Evolutionary conservation across 352 stramenopile genomes (phyloP).

Genomic region (Pythium oligandrum): DNA sequence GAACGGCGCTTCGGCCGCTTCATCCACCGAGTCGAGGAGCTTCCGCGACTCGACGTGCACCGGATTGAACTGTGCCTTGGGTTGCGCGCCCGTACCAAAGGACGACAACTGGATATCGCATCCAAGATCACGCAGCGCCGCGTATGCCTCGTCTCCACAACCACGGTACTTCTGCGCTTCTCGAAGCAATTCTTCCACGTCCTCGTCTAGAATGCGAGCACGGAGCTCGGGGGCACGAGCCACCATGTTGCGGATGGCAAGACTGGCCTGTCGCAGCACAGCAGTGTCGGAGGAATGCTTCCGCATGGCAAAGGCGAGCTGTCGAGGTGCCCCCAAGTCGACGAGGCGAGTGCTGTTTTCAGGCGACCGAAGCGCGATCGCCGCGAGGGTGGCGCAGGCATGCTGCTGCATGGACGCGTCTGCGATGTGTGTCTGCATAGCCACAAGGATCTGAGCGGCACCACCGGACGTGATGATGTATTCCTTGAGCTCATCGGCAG

Average conservation of each 20-base stretch:
- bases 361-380: slow-evolving; percentile 59
- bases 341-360: slow-evolving; percentile 57
- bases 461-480: slow-evolving; percentile 52
- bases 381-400: slow-evolving; percentile 67
- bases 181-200: slow-evolving; percentile 58
- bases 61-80: slow-evolving; percentile 55
- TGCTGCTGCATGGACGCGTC: slow-evolving; percentile 65
- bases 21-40: slow-evolving; percentile 44
- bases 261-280: slow-evolving; percentile 66
- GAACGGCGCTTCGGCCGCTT: slow-evolving; percentile 51
- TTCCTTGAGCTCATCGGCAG: slow-evolving; percentile 64
- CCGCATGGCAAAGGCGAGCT: slow-evolving; percentile 56
- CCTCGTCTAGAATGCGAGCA: slow-evolving; percentile 52
- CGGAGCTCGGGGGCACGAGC: slow-evolving; percentile 55
- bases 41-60: slow-evolving; percentile 55
- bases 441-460: slow-evolving; percentile 41
- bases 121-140: slow-evolving; percentile 63
- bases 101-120: slow-evolving; percentile 65
- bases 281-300: slow-evolving; percentile 33
- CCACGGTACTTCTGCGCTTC: slow-evolving; percentile 54
- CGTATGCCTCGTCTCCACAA: slow-evolving; percentile 77
- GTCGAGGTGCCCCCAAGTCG: slow-evolving; percentile 33
- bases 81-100: slow-evolving; percentile 35
- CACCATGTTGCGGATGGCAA: slow-evolving; percentile 80
- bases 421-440: slow-evolving; percentile 44